These are phyloP conservation scores for Ambrosia trifida DNA, from an alignment of 129 eudicot species.

Conservation along the genomic window DNA sequence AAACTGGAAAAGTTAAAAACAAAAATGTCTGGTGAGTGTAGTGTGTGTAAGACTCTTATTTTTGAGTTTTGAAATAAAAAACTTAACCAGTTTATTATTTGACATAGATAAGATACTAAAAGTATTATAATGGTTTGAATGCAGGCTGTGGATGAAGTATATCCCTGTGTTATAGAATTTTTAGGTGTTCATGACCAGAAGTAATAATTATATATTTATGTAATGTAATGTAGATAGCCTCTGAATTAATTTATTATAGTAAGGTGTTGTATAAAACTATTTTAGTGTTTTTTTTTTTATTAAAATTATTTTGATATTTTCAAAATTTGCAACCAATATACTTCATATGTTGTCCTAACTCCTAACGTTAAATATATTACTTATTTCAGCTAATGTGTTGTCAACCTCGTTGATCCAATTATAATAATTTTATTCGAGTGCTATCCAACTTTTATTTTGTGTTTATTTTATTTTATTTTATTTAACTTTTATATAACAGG, in stretches of 20 bases:
- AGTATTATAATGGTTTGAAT: not conserved
- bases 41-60: no score
- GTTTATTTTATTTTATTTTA: no score
- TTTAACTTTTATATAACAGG: no score
- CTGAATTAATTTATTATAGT: not conserved
- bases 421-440: no score
- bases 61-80: not conserved
- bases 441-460: no score
- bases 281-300: not conserved
- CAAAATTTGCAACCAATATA: not conserved
- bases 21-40: no score
- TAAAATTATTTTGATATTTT: not conserved
- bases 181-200: constrained; percentile 48
- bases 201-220: not conserved
- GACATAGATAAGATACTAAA: not conserved
- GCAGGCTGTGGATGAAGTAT: constrained; percentile 80
- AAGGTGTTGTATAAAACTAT: not conserved
- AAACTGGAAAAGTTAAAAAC: no score
- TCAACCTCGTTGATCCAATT: no score
- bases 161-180: constrained; percentile 76
- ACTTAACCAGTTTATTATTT: not conserved
- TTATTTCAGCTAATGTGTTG: no score
- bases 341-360: not conserved
- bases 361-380: no score
- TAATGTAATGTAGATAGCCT: constrained; percentile 16